Conservation (phyloP, 345 rosid species). For the Eucalyptus curtisii region DNA sequence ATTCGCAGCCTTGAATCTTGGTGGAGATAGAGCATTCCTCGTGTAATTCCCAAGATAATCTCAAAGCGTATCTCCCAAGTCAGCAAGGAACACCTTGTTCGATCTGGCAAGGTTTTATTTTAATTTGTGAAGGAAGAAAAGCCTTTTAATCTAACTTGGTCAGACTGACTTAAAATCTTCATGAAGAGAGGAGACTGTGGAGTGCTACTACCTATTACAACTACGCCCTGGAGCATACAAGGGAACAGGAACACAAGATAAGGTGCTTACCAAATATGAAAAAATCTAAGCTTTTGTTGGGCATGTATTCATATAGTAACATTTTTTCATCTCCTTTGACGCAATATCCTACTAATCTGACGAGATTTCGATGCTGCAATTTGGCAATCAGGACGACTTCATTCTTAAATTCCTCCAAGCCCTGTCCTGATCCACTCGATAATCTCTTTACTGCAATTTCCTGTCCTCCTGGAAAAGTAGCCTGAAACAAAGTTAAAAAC, state of each 20-base stretch:
- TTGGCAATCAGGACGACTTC: slow-evolving; percentile 41
- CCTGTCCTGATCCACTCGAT: slow-evolving; percentile 42
- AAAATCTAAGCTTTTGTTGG: slow-evolving; percentile 48
- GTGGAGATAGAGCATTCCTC: slow-evolving; percentile 65
- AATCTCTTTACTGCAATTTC: slow-evolving; percentile 59
- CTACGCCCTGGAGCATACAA: slow-evolving; percentile 4
- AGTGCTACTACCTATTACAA: too few relatives aligned
- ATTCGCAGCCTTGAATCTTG: slow-evolving; percentile 64
- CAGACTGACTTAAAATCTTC: not conserved
- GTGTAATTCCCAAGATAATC: slow-evolving; percentile 50
- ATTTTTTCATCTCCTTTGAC: slow-evolving; percentile 30
- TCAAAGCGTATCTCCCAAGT: slow-evolving; percentile 39
- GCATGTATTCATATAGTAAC: slow-evolving; percentile 46
- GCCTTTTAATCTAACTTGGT: not conserved
- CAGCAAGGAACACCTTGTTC: slow-evolving; percentile 1
- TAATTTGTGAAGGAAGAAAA: too few relatives aligned
- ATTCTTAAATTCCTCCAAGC: slow-evolving; percentile 45
- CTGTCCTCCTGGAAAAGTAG: slow-evolving; percentile 26
- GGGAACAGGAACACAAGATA: not conserved
- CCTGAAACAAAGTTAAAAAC: slow-evolving; percentile 1
- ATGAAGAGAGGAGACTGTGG: too few relatives aligned
- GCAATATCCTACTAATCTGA: slow-evolving; percentile 42
- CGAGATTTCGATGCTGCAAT: slow-evolving; percentile 55
- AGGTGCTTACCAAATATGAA: slow-evolving; percentile 37
- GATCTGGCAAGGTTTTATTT: slow-evolving; percentile 1